A percentile compares a stretch with the other conserved stretches of the same genome.
These are phyloP conservation scores for Lichina pygmaea DNA, from an alignment of 495 filamentous ascomycete genomes.

Conservation along the genomic window DNA sequence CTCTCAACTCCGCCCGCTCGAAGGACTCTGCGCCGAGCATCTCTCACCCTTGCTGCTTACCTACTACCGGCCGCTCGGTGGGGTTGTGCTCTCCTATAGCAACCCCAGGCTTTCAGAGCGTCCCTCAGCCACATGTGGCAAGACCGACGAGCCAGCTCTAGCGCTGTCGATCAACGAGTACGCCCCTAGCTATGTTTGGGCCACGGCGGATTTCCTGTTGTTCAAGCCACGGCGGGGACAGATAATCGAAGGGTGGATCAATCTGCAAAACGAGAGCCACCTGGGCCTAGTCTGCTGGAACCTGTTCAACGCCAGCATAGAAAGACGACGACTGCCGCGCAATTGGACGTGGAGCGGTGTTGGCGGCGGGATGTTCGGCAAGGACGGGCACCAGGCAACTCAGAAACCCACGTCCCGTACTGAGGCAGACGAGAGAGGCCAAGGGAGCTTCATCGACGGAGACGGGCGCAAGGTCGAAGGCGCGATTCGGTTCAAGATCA, in stretches of 20 bases:
- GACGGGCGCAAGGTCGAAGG: constrained; percentile 34
- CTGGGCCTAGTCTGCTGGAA: constrained; percentile 46
- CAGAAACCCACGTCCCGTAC: background rate
- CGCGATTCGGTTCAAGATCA: constrained; percentile 30
- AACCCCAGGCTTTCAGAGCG: constrained; percentile 19
- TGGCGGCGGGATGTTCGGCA: constrained; percentile 3
- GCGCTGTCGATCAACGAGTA: constrained; percentile 36
- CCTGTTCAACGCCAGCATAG: constrained; percentile 47
- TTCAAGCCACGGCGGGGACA: constrained; percentile 33
- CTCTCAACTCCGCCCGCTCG: constrained; percentile 29
- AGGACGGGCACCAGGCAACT: constrained; percentile 5
- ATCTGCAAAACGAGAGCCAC: constrained; percentile 45
- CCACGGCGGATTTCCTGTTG: constrained; percentile 46
- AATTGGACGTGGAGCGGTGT: constrained; percentile 31
- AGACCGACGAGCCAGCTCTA: constrained; percentile 19
- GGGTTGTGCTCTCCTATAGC: constrained; percentile 42
- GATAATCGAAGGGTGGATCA: constrained; percentile 36
- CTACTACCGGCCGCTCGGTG: constrained; percentile 44
- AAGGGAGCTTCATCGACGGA: constrained; percentile 33
- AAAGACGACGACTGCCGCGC: constrained; percentile 32
- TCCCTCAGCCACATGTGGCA: constrained; percentile 14
- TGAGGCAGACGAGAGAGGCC: constrained; percentile 12
- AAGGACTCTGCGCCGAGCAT: constrained; percentile 43
- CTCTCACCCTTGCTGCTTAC: constrained; percentile 49
- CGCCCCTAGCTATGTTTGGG: constrained; percentile 37